Conservation (phyloP, 768 basidiomycete species). For the Lanmaoa pseudosensibilis region DNA sequence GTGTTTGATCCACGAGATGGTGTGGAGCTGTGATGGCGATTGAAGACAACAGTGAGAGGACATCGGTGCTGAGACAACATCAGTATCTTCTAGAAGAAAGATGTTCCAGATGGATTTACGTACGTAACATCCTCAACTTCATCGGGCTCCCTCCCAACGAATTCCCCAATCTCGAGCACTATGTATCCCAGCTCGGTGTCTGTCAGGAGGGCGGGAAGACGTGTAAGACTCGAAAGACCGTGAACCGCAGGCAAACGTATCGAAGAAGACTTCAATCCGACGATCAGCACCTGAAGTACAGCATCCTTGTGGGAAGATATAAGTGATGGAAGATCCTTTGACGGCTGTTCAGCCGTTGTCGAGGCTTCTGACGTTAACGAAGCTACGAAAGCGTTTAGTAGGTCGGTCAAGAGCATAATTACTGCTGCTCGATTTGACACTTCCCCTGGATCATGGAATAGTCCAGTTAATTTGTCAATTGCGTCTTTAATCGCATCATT, state of each 20-base stretch:
- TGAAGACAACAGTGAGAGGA: constrained; percentile 60
- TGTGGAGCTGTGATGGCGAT: constrained; percentile 60
- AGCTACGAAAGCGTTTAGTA: constrained; percentile 48
- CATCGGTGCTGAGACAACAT: constrained; percentile 46
- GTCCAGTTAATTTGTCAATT: constrained; percentile 70
- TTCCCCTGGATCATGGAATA: constrained; percentile 75
- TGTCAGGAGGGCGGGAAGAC: constrained; percentile 59
- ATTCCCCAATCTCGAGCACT: constrained; percentile 72
- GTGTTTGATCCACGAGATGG: constrained; percentile 69
- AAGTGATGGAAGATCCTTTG: constrained; percentile 28
- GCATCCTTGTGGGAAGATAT: constrained; percentile 65
- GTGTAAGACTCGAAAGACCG: constrained; percentile 65
- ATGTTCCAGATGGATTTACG: constrained; percentile 1
- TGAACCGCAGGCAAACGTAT: constrained; percentile 61
- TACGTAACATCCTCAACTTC: constrained; percentile 58
- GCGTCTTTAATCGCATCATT: constrained; percentile 66
- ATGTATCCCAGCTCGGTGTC: constrained; percentile 77
- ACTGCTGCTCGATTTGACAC: constrained; percentile 63
- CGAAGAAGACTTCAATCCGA: constrained; percentile 52
- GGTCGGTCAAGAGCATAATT: constrained; percentile 63
- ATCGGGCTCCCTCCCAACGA: constrained; percentile 50
- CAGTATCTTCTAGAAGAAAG: neutral
- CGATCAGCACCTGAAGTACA: constrained; percentile 61
- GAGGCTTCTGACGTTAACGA: neutral
- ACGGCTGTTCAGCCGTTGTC: constrained; percentile 6